Conservation (phyloP, 1,139 yeast species). For the Taphrina flavorubra region DNA sequence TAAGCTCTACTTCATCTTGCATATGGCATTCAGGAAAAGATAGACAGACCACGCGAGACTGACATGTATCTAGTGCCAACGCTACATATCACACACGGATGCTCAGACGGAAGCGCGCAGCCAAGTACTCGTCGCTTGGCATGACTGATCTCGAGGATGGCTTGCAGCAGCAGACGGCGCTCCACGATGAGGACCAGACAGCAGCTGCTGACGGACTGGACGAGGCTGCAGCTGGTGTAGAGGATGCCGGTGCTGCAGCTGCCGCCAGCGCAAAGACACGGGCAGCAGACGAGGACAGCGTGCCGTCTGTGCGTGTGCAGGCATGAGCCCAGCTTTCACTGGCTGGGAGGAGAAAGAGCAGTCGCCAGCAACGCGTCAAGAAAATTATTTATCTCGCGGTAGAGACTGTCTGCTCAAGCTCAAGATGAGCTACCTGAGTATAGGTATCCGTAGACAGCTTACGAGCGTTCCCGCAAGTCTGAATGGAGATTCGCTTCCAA, state of each 20-base stretch:
- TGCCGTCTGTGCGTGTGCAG: too few species aligned
- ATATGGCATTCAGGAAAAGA: slow-evolving; percentile 44
- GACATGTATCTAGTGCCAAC: slow-evolving; percentile 17
- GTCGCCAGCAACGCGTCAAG: too few species aligned
- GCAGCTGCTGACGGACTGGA: neutral
- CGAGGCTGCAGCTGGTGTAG: too few species aligned
- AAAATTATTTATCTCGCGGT: too few species aligned
- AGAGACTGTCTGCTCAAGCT: too few species aligned
- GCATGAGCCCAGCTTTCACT: too few species aligned
- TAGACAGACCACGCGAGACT: neutral
- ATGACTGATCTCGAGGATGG: slow-evolving; percentile 40
- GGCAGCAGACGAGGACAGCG: too few species aligned
- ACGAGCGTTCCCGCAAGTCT: neutral
- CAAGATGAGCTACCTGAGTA: too few species aligned
- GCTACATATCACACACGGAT: slow-evolving; percentile 51
- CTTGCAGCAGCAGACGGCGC: neutral
- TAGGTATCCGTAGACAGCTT: too few species aligned
- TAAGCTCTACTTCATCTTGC: slow-evolving; percentile 43
- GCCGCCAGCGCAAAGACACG: too few species aligned
- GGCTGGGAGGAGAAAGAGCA: too few species aligned
- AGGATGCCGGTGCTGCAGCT: too few species aligned
- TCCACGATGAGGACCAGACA: neutral
- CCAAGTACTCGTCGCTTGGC: slow-evolving; percentile 43
- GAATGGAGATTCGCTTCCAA: neutral
- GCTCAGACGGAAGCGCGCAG: slow-evolving; percentile 46